These are phyloP conservation scores for Pistacia integerrima DNA, from an alignment of 345 rosid genomes.

Conservation along the genomic window DNA sequence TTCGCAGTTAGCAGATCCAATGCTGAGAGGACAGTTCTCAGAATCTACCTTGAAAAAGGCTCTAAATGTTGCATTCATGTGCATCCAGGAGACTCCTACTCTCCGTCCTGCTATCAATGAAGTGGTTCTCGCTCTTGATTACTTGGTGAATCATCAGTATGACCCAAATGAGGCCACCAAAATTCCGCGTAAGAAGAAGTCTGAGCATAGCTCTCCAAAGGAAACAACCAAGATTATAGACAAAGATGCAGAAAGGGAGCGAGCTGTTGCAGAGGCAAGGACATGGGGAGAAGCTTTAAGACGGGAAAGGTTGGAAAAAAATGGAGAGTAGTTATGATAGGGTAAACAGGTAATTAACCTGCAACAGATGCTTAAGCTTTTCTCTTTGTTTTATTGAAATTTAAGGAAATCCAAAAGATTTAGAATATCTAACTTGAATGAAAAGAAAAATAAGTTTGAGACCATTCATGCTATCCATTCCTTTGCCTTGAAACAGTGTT, in stretches of 20 bases:
- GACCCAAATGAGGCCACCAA: slow-evolving; percentile 15
- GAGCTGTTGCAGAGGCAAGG: slow-evolving; percentile 68
- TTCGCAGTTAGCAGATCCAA: slow-evolving; percentile 50
- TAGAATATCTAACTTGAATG: neutral
- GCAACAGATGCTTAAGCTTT: neutral
- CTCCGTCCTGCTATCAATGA: slow-evolving; percentile 55
- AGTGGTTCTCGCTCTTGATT: slow-evolving; percentile 49
- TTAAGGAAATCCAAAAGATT: neutral
- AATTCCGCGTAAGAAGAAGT: slow-evolving; percentile 8
- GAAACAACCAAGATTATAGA: slow-evolving; percentile 31
- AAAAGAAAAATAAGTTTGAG: neutral
- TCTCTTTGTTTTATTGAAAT: neutral
- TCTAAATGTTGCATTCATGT: slow-evolving; percentile 53
- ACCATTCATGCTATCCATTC: neutral
- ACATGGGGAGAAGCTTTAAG: slow-evolving; percentile 57
- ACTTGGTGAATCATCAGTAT: slow-evolving; percentile 35
- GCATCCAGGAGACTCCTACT: slow-evolving; percentile 47
- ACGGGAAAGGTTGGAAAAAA: slow-evolving; percentile 38
- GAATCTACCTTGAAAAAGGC: slow-evolving; percentile 39
- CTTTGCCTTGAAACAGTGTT: neutral
- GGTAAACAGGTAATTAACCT: slow-evolving; percentile 25
- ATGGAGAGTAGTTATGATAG: slow-evolving; percentile 8
- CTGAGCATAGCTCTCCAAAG: slow-evolving; percentile 30
- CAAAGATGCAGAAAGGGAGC: slow-evolving; percentile 41
- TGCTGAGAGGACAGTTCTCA: slow-evolving; percentile 38